phyloP scores from a whole-genome alignment of 306 rosid species.

The Prunus padus region DNA sequence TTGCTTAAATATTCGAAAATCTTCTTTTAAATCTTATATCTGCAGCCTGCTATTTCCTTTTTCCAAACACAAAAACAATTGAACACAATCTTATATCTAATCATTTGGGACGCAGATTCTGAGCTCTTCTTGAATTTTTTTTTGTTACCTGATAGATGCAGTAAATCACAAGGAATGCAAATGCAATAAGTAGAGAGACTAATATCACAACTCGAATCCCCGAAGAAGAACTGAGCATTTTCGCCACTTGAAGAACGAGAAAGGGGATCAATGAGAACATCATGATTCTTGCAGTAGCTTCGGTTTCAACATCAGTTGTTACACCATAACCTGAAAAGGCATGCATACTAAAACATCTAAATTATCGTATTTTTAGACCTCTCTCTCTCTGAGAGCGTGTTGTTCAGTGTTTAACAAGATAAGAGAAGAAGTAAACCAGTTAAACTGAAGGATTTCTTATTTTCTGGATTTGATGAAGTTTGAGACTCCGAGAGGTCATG shows the following conservation, averaged over 20 bases:
- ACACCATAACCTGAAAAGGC: conserved; percentile 34
- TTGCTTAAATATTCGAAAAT: background rate
- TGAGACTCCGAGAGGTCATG: conserved; percentile 27
- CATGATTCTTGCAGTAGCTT: conserved; percentile 33
- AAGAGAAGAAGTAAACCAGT: conserved; percentile 19
- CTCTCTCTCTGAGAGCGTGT: background rate
- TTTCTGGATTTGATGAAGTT: conserved; percentile 6
- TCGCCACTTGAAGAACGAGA: conserved; percentile 36
- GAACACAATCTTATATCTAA: background rate
- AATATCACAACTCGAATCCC: conserved; percentile 21
- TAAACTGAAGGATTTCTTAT: conserved; percentile 20
- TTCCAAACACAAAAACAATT: background rate
- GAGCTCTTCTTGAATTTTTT: background rate
- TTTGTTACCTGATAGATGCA: conserved; percentile 32
- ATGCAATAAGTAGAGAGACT: conserved; percentile 25
- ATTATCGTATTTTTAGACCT: background rate
- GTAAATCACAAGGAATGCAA: conserved; percentile 20
- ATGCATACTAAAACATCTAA: background rate
- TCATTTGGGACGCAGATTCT: background rate
- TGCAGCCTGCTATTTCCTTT: background rate
- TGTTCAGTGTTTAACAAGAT: background rate
- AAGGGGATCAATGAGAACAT: conserved; percentile 33
- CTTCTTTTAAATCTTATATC: background rate
- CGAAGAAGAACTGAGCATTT: conserved; percentile 17
- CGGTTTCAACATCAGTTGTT: conserved; percentile 28